Conservation (phyloP, 2,329 filamentous ascomycete species). For the Arachnomyces sp. region DNA sequence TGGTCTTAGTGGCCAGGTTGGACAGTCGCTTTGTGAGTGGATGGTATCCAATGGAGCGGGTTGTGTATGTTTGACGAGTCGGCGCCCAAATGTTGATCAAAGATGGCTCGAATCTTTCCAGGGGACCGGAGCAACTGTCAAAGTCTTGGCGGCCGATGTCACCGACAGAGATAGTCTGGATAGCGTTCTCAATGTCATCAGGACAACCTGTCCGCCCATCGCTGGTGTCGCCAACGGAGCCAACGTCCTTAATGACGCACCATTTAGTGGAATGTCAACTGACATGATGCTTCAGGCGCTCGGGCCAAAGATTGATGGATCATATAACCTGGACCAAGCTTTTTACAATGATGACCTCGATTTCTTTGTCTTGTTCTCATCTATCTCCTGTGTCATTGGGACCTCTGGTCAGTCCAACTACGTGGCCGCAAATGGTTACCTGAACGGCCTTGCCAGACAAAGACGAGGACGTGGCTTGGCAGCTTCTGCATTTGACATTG, state of each 20-base stretch:
- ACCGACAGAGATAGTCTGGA: constrained; percentile 13
- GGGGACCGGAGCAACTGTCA: not conserved
- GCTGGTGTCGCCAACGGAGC: constrained; percentile 24
- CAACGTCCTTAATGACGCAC: constrained; percentile 30
- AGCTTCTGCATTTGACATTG: constrained; percentile 16
- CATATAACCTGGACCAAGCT: constrained; percentile 12
- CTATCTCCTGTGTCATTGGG: constrained; percentile 6
- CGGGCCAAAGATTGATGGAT: constrained; percentile 36
- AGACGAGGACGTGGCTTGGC: constrained; percentile 16
- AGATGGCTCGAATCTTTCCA: constrained; percentile 10
- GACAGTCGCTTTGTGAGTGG: constrained; percentile 23
- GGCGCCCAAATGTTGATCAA: constrained; percentile 19
- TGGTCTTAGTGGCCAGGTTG: constrained; percentile 24
- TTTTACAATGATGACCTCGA: constrained; percentile 13
- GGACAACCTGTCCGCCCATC: constrained; percentile 21
- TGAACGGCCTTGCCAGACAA: constrained; percentile 12
- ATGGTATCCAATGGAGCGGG: constrained; percentile 24
- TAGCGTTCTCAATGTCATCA: constrained; percentile 15
- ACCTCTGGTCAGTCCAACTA: constrained; percentile 14
- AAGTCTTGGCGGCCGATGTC: constrained; percentile 11
- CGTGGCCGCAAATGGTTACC: constrained; percentile 12
- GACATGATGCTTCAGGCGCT: constrained; percentile 25
- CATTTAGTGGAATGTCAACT: constrained; percentile 26
- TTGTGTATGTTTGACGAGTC: constrained; percentile 24
- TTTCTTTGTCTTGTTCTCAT: constrained; percentile 18